Evolutionary conservation across 164 flowering plant genomes (phyloP), one percentile per base, ranked within the genome.

Genomic region (Brasenia schreberi): DNA sequence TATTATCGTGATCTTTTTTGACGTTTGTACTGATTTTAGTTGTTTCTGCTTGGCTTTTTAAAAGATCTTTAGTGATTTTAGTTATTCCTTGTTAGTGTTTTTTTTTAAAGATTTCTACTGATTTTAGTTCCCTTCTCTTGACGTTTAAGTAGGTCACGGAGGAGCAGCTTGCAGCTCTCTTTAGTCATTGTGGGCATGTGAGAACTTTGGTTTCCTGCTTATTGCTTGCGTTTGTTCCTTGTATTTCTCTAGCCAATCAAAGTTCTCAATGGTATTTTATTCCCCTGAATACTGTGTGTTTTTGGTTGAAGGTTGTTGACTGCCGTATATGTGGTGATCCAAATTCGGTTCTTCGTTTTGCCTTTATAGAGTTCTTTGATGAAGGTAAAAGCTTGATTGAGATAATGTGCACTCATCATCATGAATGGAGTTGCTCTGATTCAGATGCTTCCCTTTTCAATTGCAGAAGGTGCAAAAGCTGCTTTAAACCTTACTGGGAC

Each of bases 241-340:
- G 17, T 18, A 52, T 23, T 18, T 23, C 33, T 61, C n/a, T 9
- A 49, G 18, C 39, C 23, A 42, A 49, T 52, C 16, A 49, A 33
- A 33, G 6, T 6, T 44, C 12, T 49, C 56, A 19, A 49, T 14
- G 18, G 67, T 23, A 45, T 44, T 58, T 33, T 59, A 19, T 59
- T 61, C 42, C 45, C 68, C 63, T 68, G 59, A 49, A 5, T 49
- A 45, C 53, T 65, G 42, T 61, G 43, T 43, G 63, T 52, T 65
- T 27, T 43, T 59, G 19, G 33, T 18, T 77, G 70, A 62, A 88
- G 91, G 89, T 88, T 70, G 92, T 86, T 69, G 91, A 88, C 61
- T 86, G 91, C 70, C 88, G 91, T 27, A 77, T 88, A 7, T 88
- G 91, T 59, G 91, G 92, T 67, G 95, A 88, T 68, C 87, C 92